Base-by-base conservation (phyloP, 164 flowering plant genomes). In the Magnolia officinalis region DNA sequence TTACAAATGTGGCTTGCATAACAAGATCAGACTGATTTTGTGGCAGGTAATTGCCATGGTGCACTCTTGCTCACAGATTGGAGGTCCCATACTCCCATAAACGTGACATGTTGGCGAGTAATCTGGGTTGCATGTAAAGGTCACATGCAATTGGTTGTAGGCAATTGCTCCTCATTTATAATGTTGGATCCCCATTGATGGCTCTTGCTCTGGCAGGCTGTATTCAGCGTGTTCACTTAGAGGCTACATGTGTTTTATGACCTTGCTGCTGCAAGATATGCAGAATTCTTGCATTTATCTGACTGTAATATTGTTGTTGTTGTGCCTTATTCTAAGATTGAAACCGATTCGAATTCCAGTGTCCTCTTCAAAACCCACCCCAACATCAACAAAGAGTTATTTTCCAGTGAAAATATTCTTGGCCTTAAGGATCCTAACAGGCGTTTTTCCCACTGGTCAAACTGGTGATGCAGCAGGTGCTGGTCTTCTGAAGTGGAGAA, bases 401-500 rank as follows among this genome's bases (percentile, higher is more conserved):
- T 89, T 81, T 81, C 91, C 59, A 89, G 81, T 84, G 96, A 92
- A 80, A 93, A 89, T 81, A 89, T 94, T 82, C 85, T 96, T 70
- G 97, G 99, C 68, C 84, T 89, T 76, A 94, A 89, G 88, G 98
- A 96, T 75, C 94, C 98, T 50, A 90, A 85, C 70, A 86, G 97
- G 82, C 96, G n/a, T 98, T 73, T 96, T 94, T 80, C 98, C 99
- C 50, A 83, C 87, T 80, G 89, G 88, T 79, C 93, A 89, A 83
- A 75, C 83, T 71, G 90, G 95, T 71, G 97, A 92, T 80, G 89
- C 91, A 55, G 83, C 83, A 71, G 98, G 99, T 72, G 90, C 94
- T 86, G 89, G 96, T 72, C 91, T 94, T 74, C 81, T 96, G 84
- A 92, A 81, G 84, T 96, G 99, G 99, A 92, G 99, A 86, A 93